Conservation (phyloP, 441 rosid genomes). For the Euphorbia corollata region DNA sequence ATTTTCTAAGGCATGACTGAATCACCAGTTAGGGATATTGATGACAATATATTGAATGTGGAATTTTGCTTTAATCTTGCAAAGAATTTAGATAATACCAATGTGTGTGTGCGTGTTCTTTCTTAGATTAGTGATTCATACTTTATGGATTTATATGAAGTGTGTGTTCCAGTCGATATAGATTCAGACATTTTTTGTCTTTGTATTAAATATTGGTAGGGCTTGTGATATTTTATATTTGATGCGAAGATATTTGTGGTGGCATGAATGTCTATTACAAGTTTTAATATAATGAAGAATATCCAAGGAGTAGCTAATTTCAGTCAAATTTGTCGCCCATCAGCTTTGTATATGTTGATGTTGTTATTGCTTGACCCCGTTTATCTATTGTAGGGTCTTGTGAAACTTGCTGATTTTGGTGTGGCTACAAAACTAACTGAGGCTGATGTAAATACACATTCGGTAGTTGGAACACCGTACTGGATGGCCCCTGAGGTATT, state of each 20-base stretch:
- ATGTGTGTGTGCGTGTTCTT: neutral
- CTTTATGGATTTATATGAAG: neutral
- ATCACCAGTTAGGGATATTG: neutral
- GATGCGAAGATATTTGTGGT: neutral
- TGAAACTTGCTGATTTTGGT: slow-evolving; percentile 99
- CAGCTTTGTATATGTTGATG: neutral
- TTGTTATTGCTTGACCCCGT: neutral
- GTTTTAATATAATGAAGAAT: neutral
- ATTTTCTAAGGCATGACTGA: neutral
- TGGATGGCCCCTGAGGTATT: slow-evolving; percentile 99
- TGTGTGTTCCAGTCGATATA: neutral
- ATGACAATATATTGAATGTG: neutral
- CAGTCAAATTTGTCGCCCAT: neutral
- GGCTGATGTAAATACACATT: slow-evolving; percentile 97
- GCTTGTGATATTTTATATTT: neutral
- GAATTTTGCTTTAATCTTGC: neutral
- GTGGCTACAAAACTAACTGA: slow-evolving; percentile 98
- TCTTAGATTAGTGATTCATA: neutral
- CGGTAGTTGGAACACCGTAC: slow-evolving; percentile 98
- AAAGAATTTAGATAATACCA: slow-evolving; percentile 1
- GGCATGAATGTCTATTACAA: neutral
- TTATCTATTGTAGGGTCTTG: slow-evolving; percentile 69
- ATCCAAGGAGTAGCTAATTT: neutral
- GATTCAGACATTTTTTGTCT: neutral
- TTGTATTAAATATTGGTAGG: neutral